Percentiles rank a stretch among this genome's conserved stretches.
Evolutionary conservation across 257 asterid genomes (phyloP).

Genomic region (Anisodus acutangulus): DNA sequence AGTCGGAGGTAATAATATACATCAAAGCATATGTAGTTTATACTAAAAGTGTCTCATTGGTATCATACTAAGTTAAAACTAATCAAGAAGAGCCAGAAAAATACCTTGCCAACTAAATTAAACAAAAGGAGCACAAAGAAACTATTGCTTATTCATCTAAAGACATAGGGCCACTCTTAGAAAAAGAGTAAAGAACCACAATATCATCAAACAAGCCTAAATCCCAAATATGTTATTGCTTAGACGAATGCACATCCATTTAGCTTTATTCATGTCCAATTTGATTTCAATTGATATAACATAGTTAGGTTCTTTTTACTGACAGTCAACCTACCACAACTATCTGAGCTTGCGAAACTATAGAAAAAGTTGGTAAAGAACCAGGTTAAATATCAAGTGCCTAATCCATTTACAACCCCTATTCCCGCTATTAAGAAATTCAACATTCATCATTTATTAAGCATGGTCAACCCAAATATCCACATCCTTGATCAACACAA

Average conservation of each 20-base stretch:
- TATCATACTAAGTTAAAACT: background rate
- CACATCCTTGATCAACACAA: background rate
- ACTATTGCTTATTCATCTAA: conserved; percentile 11
- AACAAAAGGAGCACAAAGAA: background rate
- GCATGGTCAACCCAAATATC: background rate
- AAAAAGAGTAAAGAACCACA: background rate
- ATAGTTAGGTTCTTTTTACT: background rate
- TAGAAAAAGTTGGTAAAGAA: background rate
- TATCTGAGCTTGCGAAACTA: background rate
- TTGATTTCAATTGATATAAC: background rate
- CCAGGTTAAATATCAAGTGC: background rate
- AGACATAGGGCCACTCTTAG: background rate
- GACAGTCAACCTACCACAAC: background rate
- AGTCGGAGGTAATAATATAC: background rate
- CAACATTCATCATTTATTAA: background rate
- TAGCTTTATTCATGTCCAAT: background rate
- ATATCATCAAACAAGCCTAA: background rate
- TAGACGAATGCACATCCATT: background rate
- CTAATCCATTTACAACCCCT: background rate
- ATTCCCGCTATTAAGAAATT: conserved; percentile 9
- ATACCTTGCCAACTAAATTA: background rate
- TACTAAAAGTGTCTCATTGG: background rate
- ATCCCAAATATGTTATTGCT: background rate
- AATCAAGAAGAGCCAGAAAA: background rate
- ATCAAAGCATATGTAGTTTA: background rate